Conservation (phyloP, 2,329 filamentous ascomycete species). For the Fragosphaeria purpurea region DNA sequence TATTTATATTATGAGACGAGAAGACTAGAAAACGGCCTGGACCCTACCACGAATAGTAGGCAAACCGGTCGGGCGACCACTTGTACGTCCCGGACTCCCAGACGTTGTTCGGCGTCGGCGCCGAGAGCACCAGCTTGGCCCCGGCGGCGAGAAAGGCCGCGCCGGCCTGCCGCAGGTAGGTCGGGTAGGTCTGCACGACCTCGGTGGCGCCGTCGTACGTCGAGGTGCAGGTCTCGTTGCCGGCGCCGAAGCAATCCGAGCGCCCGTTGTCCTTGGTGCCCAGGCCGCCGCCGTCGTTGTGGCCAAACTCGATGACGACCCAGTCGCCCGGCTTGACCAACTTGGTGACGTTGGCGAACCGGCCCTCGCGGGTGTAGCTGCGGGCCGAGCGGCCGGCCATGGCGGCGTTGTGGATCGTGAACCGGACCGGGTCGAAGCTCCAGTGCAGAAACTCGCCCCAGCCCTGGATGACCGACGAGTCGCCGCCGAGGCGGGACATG, state of each 20-base stretch:
- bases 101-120: slow-evolving; percentile 46
- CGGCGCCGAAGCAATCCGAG: slow-evolving; percentile 44
- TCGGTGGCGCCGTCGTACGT: slow-evolving; percentile 32
- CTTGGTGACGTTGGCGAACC: slow-evolving; percentile 46
- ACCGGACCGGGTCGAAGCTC: slow-evolving; percentile 26
- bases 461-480: slow-evolving; percentile 11
- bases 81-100: slow-evolving; percentile 47
- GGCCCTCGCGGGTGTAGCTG: slow-evolving; percentile 56
- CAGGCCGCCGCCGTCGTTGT: slow-evolving; percentile 57
- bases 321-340: slow-evolving; percentile 45
- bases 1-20: neutral
- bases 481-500: slow-evolving; percentile 34
- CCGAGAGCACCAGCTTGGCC: slow-evolving; percentile 48
- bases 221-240: slow-evolving; percentile 39
- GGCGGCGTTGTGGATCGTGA: slow-evolving; percentile 56
- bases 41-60: slow-evolving; percentile 32
- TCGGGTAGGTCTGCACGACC: slow-evolving; percentile 50
- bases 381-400: slow-evolving; percentile 56
- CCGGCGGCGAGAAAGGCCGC: slow-evolving; percentile 44
- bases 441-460: slow-evolving; percentile 51
- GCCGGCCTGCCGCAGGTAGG: slow-evolving; percentile 49
- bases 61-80: slow-evolving; percentile 42
- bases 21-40: neutral
- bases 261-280: slow-evolving; percentile 46
- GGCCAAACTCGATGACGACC: slow-evolving; percentile 60